These are phyloP conservation scores for Rhizopogon vesiculosus DNA, from an alignment of 768 basidiomycete species.

Conservation along the genomic window DNA sequence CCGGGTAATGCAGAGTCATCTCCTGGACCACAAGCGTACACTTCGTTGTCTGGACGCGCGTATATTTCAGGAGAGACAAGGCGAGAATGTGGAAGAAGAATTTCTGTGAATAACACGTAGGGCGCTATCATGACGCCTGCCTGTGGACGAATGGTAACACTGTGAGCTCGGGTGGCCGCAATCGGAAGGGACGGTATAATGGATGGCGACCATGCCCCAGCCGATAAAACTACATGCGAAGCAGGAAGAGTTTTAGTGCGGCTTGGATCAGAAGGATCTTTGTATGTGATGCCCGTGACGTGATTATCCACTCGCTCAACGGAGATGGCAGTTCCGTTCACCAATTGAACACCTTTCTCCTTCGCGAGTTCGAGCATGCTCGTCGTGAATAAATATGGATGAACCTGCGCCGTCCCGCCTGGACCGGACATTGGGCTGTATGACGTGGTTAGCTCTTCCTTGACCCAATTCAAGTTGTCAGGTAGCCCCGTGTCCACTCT, in stretches of 20 bases:
- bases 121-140: constrained; percentile 49
- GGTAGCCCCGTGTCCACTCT: constrained; percentile 37
- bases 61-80: constrained; percentile 63
- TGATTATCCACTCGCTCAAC: constrained; percentile 38
- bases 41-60: constrained; percentile 62
- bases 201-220: constrained; percentile 82
- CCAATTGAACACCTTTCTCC: constrained; percentile 45
- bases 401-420: constrained; percentile 67
- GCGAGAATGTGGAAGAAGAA: constrained; percentile 33
- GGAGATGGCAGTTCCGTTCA: constrained; percentile 40
- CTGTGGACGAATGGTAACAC: constrained; percentile 56
- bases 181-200: constrained; percentile 57
- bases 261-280: constrained; percentile 17
- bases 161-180: constrained; percentile 65
- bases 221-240: constrained; percentile 69
- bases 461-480: constrained; percentile 49
- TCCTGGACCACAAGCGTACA: constrained; percentile 77
- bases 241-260: constrained; percentile 40
- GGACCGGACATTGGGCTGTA: constrained; percentile 54
- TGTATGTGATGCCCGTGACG: constrained; percentile 46
- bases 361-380: constrained; percentile 65
- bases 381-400: constrained; percentile 70
- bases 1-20: constrained; percentile 67
- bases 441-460: constrained; percentile 50
- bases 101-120: constrained; percentile 82